A percentile compares a stretch with the other conserved stretches of the same genome.
phyloP scores from a whole-genome alignment of 2,329 filamentous ascomycete genomes.

The Berkeleyomyces basicola region DNA sequence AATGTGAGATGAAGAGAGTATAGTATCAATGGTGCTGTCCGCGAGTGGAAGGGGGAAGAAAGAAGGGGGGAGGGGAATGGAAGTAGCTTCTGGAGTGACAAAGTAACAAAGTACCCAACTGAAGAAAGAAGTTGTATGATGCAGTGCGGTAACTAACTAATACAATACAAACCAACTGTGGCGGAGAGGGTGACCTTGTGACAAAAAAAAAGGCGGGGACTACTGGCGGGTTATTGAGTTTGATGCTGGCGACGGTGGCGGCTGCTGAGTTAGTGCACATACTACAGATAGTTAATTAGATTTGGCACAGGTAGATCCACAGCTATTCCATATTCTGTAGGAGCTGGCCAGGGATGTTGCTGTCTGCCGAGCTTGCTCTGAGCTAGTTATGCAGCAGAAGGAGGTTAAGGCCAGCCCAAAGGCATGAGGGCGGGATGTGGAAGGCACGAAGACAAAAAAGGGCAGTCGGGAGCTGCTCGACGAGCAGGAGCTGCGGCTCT shows the following conservation, averaged over 20 bases:
- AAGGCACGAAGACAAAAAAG: not conserved
- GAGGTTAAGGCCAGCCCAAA: not conserved
- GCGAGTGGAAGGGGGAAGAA: not conserved
- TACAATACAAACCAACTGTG: not conserved
- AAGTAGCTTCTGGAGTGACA: slow-evolving; percentile 1
- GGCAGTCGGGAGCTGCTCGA: too few relatives aligned
- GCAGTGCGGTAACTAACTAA: not conserved
- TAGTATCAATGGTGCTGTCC: not conserved
- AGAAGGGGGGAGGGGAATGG: not conserved
- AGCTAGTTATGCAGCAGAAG: not conserved
- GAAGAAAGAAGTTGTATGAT: slow-evolving; percentile 1
- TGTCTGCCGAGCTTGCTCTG: not conserved
- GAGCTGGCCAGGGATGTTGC: not conserved
- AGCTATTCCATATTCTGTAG: too few relatives aligned
- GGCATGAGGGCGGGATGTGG: not conserved
- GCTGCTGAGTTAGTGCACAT: too few relatives aligned
- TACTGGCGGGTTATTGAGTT: slow-evolving; percentile 7
- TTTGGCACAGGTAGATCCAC: too few relatives aligned
- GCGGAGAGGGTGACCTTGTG: slow-evolving; percentile 8
- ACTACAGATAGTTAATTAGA: too few relatives aligned
- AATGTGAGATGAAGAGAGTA: slow-evolving; percentile 1
- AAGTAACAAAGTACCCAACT: not conserved
- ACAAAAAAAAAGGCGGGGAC: slow-evolving; percentile 5
- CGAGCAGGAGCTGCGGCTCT: too few relatives aligned
- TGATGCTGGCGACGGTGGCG: slow-evolving; percentile 5